A percentile compares a stretch with the other conserved stretches of the same genome.
phyloP scores from a whole-genome alignment of 192 early-diverging fungal genomes.

The Gryganskiella cystojenkinii region DNA sequence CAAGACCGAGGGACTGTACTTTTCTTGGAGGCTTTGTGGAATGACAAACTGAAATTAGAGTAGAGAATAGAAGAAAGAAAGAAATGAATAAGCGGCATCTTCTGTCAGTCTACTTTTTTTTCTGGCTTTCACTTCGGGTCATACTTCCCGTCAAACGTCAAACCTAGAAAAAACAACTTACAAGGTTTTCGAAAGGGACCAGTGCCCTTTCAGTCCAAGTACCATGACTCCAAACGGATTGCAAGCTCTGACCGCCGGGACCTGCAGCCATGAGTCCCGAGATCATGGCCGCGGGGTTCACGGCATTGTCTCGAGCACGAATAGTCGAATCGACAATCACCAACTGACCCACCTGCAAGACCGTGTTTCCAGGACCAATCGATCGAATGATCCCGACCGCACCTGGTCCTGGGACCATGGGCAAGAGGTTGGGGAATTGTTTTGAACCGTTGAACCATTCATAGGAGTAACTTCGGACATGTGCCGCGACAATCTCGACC shows the following conservation, averaged over 20 bases:
- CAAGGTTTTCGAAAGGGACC: slow-evolving; percentile 45
- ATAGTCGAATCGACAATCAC: slow-evolving; percentile 47
- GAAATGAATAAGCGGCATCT: too few relatives aligned
- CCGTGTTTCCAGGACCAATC: slow-evolving; percentile 20
- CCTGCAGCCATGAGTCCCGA: slow-evolving; percentile 34
- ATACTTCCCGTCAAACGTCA: too few relatives aligned
- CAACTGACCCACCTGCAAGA: slow-evolving; percentile 38
- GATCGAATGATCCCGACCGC: slow-evolving; percentile 33
- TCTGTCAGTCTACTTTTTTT: too few relatives aligned
- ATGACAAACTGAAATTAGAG: slow-evolving; percentile 18
- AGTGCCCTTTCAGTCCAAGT: slow-evolving; percentile 39
- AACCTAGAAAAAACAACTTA: too few relatives aligned
- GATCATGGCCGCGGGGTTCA: slow-evolving; percentile 25
- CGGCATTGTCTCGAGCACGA: slow-evolving; percentile 45
- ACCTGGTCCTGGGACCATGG: slow-evolving; percentile 47
- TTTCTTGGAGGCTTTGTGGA: slow-evolving; percentile 15
- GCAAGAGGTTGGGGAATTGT: slow-evolving; percentile 26
- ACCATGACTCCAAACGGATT: slow-evolving; percentile 33
- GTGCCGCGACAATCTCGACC: slow-evolving; percentile 43
- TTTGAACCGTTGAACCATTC: slow-evolving; percentile 23
- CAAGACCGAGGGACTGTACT: slow-evolving; percentile 3
- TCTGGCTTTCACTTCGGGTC: too few relatives aligned
- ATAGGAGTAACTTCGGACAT: slow-evolving; percentile 25
- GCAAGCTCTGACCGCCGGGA: slow-evolving; percentile 3
- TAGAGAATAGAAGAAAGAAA: too few relatives aligned